phyloP scores from a whole-genome alignment of 768 basidiomycete genomes.

The Tephrocybe sp. region DNA sequence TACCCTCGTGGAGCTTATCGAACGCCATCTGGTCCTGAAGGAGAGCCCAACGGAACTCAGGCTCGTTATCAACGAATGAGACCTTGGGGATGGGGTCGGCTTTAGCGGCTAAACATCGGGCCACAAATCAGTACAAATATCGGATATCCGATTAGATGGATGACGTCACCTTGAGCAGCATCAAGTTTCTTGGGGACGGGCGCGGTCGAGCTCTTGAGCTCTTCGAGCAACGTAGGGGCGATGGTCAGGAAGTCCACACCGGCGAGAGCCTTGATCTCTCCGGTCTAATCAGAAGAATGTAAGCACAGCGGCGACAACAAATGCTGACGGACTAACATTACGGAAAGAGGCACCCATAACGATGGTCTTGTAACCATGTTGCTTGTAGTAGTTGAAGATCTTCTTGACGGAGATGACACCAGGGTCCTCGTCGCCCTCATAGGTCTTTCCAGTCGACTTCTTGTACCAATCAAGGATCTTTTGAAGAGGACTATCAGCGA shows the following conservation, averaged over 20 bases:
- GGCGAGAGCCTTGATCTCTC: conserved; percentile 93
- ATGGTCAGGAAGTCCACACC: conserved; percentile 99
- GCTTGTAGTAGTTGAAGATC: conserved; percentile 99
- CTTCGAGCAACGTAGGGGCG: conserved; percentile 84
- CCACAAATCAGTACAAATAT: not conserved
- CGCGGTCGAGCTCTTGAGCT: conserved; percentile 81
- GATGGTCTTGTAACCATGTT: conserved; percentile 97
- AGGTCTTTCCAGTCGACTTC: conserved; percentile 82
- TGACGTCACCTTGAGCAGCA: conserved; percentile 52
- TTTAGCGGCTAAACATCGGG: conserved; percentile 41
- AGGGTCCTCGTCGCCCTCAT: conserved; percentile 90
- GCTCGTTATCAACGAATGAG: conserved; percentile 85
- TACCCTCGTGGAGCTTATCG: conserved; percentile 98
- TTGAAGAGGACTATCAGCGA: conserved; percentile 6
- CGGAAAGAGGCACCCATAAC: conserved; percentile 99
- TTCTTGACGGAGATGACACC: conserved; percentile 94
- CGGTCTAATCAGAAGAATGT: conserved; percentile 44
- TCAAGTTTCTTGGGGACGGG: conserved; percentile 86
- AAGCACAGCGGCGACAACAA: conserved; percentile 4
- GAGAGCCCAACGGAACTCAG: conserved; percentile 94
- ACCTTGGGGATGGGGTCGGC: conserved; percentile 75
- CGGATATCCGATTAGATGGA: conserved; percentile 5
- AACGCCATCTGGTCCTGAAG: conserved; percentile 97
- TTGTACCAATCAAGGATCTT: conserved; percentile 99
- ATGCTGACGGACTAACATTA: conserved; percentile 59